Percentiles rank a stretch among this genome's conserved stretches.
These are phyloP conservation scores for Suillus occidentalis DNA, from an alignment of 768 basidiomycete genomes.

Conservation along the genomic window DNA sequence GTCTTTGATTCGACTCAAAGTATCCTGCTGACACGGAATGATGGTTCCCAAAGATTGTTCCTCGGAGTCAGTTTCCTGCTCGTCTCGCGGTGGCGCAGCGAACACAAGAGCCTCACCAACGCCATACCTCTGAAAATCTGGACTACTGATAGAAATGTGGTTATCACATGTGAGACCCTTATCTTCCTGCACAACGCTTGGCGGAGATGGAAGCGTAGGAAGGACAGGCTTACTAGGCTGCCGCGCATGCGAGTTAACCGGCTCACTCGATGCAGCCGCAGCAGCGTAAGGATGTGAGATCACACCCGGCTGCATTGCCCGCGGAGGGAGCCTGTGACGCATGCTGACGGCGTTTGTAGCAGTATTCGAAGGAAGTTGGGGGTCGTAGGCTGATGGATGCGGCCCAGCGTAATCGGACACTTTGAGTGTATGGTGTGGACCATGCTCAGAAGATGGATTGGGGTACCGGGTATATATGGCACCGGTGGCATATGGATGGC, in stretches of 20 bases:
- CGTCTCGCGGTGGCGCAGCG: constrained; percentile 26
- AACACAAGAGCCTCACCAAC: constrained; percentile 65
- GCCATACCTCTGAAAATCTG: constrained; percentile 49
- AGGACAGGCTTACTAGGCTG: background rate
- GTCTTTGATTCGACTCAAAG: constrained; percentile 8
- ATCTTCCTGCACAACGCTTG: background rate
- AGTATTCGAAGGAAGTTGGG: constrained; percentile 14
- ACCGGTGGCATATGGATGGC: constrained; percentile 39
- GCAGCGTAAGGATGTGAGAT: constrained; percentile 49
- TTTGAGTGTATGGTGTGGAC: constrained; percentile 18
- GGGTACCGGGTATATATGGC: constrained; percentile 17
- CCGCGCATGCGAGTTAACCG: constrained; percentile 52
- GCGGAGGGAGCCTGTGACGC: constrained; percentile 39
- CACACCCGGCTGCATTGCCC: constrained; percentile 28
- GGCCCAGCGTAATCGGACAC: constrained; percentile 42
- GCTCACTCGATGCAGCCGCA: constrained; percentile 35
- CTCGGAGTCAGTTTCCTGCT: constrained; percentile 44
- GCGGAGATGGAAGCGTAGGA: background rate
- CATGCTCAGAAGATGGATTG: background rate
- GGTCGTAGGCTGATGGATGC: constrained; percentile 36
- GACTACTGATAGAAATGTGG: constrained; percentile 28
- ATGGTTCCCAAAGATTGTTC: constrained; percentile 27
- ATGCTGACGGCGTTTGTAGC: constrained; percentile 31
- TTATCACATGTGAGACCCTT: constrained; percentile 29
- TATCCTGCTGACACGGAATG: constrained; percentile 15